Evolutionary conservation across 2,329 filamentous ascomycete genomes (phyloP).

Genomic region (Didymella pomorum): DNA sequence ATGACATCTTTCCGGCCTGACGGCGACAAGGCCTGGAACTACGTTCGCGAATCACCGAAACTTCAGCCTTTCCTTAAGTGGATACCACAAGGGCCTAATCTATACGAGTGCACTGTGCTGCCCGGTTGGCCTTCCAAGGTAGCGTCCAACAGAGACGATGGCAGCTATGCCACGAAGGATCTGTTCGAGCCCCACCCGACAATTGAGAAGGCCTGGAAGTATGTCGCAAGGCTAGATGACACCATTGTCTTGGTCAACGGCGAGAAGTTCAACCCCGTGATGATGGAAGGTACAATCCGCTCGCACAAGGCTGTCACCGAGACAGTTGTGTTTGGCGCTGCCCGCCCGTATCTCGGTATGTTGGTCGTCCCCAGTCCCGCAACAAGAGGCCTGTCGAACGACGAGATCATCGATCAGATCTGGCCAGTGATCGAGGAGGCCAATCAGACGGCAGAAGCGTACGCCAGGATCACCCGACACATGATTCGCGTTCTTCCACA

Average conservation of each 20-base stretch:
- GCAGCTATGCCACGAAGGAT: slow-evolving; percentile 48
- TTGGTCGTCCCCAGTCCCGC: slow-evolving; percentile 62
- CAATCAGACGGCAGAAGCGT: slow-evolving; percentile 60
- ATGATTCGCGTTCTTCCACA: slow-evolving; percentile 60
- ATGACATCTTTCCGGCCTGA: slow-evolving; percentile 66
- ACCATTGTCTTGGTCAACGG: slow-evolving; percentile 58
- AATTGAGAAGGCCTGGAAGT: slow-evolving; percentile 56
- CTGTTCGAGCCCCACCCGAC: slow-evolving; percentile 57
- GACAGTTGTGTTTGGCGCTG: slow-evolving; percentile 65
- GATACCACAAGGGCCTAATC: slow-evolving; percentile 47
- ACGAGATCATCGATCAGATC: slow-evolving; percentile 58
- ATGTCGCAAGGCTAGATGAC: slow-evolving; percentile 57
- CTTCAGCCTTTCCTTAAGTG: slow-evolving; percentile 55
- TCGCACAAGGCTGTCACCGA: slow-evolving; percentile 63
- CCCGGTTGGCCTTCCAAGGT: slow-evolving; percentile 49
- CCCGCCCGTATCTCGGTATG: slow-evolving; percentile 61
- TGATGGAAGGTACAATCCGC: slow-evolving; percentile 63
- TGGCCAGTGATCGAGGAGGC: slow-evolving; percentile 60
- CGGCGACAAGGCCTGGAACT: slow-evolving; percentile 68
- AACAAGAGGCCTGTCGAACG: slow-evolving; percentile 50
- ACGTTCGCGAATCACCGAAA: slow-evolving; percentile 56
- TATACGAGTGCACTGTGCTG: slow-evolving; percentile 53
- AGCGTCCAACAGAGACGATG: slow-evolving; percentile 30
- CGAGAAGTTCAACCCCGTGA: slow-evolving; percentile 59
- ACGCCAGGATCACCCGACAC: slow-evolving; percentile 62